These are phyloP conservation scores for Wickerhamiella kazuoi DNA, from an alignment of 805 yeast genomes.

Conservation along the genomic window DNA sequence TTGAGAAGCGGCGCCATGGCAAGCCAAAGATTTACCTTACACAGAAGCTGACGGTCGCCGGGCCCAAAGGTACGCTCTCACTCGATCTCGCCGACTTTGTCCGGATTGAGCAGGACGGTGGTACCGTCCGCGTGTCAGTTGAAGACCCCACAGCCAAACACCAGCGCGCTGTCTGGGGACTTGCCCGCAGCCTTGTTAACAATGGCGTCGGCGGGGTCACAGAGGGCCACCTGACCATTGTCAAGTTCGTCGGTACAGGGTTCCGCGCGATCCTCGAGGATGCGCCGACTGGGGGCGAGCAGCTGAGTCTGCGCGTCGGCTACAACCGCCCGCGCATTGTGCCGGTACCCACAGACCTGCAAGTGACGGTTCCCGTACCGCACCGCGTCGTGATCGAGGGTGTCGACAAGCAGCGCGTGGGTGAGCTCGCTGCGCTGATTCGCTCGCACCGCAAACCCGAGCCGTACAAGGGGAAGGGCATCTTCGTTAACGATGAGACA, in stretches of 20 bases:
- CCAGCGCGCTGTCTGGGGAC: slow-evolving; percentile 92
- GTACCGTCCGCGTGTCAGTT: slow-evolving; percentile 37
- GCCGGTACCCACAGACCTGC: slow-evolving; percentile 58
- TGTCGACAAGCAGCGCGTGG: slow-evolving; percentile 69
- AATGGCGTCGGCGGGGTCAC: slow-evolving; percentile 75
- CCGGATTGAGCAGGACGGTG: slow-evolving; percentile 20
- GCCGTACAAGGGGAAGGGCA: slow-evolving; percentile 97
- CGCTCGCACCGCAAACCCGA: slow-evolving; percentile 88
- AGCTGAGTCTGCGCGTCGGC: slow-evolving; percentile 70
- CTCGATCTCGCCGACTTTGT: slow-evolving; percentile 62
- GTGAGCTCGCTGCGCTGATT: slow-evolving; percentile 71
- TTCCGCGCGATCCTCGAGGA: slow-evolving; percentile 67
- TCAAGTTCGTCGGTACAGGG: slow-evolving; percentile 91
- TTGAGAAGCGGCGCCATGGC: slow-evolving; percentile 52
- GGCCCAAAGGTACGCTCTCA: slow-evolving; percentile 58
- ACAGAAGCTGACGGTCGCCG: slow-evolving; percentile 41
- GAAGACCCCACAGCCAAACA: slow-evolving; percentile 35
- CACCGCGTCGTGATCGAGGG: slow-evolving; percentile 79
- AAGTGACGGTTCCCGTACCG: slow-evolving; percentile 64
- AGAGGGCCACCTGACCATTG: slow-evolving; percentile 78
- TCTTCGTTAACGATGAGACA: slow-evolving; percentile 80
- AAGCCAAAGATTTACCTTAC: slow-evolving; percentile 39
- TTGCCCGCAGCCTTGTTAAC: slow-evolving; percentile 58
- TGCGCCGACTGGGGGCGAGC: slow-evolving; percentile 26
- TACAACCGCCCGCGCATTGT: slow-evolving; percentile 66